phyloP scores from a whole-genome alignment of 177 flowering plant species.

The Vitis hybrid region DNA sequence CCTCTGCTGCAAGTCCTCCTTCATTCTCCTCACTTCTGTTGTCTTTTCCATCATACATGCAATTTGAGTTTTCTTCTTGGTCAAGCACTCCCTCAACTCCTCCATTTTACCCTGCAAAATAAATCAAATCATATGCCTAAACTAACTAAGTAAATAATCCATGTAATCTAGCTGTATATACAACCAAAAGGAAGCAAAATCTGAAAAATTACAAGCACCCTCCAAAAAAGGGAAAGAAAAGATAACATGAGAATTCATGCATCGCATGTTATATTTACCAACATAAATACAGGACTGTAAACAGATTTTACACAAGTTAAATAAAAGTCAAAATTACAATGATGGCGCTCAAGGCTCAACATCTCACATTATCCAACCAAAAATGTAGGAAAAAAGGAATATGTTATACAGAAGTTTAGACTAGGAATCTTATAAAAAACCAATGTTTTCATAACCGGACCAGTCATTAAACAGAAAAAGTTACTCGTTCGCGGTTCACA shows the following conservation, averaged over 20 bases:
- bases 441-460: not conserved
- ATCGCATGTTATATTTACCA: not conserved
- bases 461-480: too few relatives aligned
- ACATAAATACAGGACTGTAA: not conserved
- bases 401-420: not conserved
- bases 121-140: too few relatives aligned
- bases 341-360: not conserved
- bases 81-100: constrained; percentile 36
- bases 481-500: too few relatives aligned
- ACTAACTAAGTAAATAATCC: not conserved
- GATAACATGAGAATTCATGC: not conserved
- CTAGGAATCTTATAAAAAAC: not conserved
- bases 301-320: not conserved
- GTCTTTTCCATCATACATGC: constrained; percentile 64
- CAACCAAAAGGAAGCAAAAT: not conserved
- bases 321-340: not conserved
- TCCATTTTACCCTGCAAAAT: constrained; percentile 54
- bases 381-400: not conserved
- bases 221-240: not conserved
- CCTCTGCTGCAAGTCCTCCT: constrained; percentile 57
- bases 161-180: not conserved
- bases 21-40: constrained; percentile 62
- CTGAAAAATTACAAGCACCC: not conserved
- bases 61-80: constrained; percentile 57
- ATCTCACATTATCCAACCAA: not conserved